A percentile compares a stretch with the other conserved stretches of the same genome.
phyloP scores from a whole-genome alignment of 2,329 filamentous ascomycete species.

The Exophiala viscosa region DNA sequence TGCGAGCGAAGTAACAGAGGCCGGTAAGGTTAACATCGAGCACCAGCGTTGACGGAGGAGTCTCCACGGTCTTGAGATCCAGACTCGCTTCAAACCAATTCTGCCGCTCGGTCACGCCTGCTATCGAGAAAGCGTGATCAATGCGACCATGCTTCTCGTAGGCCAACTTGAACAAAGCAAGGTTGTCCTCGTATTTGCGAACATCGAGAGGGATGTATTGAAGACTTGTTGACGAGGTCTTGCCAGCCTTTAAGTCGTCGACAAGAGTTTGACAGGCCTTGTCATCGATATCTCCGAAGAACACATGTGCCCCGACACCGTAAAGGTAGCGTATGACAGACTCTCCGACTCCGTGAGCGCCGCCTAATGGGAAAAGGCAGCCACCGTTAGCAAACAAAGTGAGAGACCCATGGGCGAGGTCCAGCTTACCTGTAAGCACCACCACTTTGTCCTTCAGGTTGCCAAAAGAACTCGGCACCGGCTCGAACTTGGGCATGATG shows the following conservation, averaged over 20 bases:
- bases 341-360: constrained; percentile 44
- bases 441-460: background rate
- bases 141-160: constrained; percentile 41
- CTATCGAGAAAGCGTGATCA: constrained; percentile 48
- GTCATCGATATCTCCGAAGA: constrained; percentile 43
- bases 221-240: background rate
- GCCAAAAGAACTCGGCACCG: background rate
- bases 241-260: background rate
- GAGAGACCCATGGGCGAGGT: background rate
- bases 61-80: constrained; percentile 40
- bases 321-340: constrained; percentile 38
- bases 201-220: constrained; percentile 42
- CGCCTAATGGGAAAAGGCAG: background rate
- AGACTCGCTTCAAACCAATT: constrained; percentile 44
- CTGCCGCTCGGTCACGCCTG: constrained; percentile 45
- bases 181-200: constrained; percentile 42
- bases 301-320: constrained; percentile 39
- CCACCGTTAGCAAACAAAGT: background rate
- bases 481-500: background rate
- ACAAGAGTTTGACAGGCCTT: constrained; percentile 22
- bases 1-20: constrained; percentile 44
- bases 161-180: constrained; percentile 46
- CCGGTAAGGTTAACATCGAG: constrained; percentile 49
- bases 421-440: background rate
- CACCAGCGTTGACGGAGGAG: constrained; percentile 26